A percentile compares a stretch with the other conserved stretches of the same genome.
These are phyloP conservation scores for Primulina huaijiensis DNA, from an alignment of 257 asterid species.

Conservation along the genomic window DNA sequence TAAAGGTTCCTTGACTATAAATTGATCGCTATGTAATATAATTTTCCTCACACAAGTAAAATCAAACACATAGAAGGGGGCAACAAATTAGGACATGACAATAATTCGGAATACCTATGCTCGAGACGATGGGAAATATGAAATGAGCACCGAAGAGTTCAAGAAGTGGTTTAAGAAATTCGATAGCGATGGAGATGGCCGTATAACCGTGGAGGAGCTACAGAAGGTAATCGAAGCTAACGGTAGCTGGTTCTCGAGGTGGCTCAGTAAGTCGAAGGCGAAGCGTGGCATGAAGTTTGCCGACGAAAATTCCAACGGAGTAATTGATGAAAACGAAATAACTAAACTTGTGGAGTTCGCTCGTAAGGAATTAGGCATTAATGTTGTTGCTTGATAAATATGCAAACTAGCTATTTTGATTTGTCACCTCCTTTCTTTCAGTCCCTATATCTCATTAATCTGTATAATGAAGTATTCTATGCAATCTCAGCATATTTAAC, in stretches of 20 bases:
- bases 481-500: too few relatives aligned
- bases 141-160: conserved; percentile 40
- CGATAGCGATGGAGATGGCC: conserved; percentile 30
- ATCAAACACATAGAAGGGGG: not conserved
- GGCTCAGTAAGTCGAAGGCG: conserved; percentile 33
- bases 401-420: not conserved
- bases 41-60: not conserved
- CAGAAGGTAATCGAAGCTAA: conserved; percentile 24
- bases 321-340: conserved; percentile 38
- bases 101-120: not conserved
- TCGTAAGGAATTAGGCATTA: conserved; percentile 25
- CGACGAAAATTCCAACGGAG: conserved; percentile 19
- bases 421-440: too few relatives aligned
- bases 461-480: too few relatives aligned
- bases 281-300: not conserved
- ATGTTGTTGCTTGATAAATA: conserved; percentile 3
- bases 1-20: too few relatives aligned
- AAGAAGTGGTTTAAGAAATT: conserved; percentile 43
- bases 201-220: conserved; percentile 37
- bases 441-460: too few relatives aligned
- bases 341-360: not conserved
- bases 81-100: too few relatives aligned
- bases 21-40: too few relatives aligned
- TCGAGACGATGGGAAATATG: conserved; percentile 26
- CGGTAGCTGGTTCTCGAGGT: not conserved